These are phyloP conservation scores for Claviceps humidiphila DNA, from an alignment of 2,329 filamentous ascomycete species.

Conservation along the genomic window DNA sequence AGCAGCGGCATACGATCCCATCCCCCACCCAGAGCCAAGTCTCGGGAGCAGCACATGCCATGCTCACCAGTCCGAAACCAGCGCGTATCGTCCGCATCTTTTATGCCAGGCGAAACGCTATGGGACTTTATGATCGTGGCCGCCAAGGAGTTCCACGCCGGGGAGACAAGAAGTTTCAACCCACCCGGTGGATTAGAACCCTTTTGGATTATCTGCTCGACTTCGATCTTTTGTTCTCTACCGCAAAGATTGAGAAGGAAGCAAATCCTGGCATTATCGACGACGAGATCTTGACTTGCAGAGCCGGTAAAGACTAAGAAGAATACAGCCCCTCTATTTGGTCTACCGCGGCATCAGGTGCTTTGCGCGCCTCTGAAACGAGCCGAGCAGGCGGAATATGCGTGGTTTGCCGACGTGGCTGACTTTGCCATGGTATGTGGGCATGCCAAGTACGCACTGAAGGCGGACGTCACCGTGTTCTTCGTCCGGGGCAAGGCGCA, in stretches of 20 bases:
- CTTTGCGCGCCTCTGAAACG: constrained; percentile 5
- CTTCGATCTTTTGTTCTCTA: constrained; percentile 26
- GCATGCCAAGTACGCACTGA: constrained; percentile 12
- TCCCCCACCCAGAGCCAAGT: not conserved
- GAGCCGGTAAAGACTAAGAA: constrained; percentile 6
- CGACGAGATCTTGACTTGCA: constrained; percentile 27
- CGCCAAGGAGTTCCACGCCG: constrained; percentile 15
- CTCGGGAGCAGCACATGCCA: no score
- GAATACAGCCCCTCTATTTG: constrained; percentile 10
- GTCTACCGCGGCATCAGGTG: constrained; percentile 8
- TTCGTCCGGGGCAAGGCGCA: not conserved
- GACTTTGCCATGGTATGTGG: constrained; percentile 11
- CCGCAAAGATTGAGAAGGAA: constrained; percentile 23
- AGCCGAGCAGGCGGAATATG: constrained; percentile 8
- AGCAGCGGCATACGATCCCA: constrained; percentile 6
- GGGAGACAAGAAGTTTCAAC: constrained; percentile 10
- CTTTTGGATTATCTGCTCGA: constrained; percentile 12
- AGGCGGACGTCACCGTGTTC: constrained; percentile 8
- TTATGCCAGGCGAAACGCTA: constrained; percentile 3
- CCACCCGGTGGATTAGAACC: constrained; percentile 8
- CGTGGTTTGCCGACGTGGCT: constrained; percentile 14
- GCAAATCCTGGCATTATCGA: constrained; percentile 23
- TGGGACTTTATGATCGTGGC: constrained; percentile 11
- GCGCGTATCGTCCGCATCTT: no score
- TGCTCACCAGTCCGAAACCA: no score